phyloP scores from a whole-genome alignment of 176 grass and related monocot genomes.

The Melocanna baccifera region DNA sequence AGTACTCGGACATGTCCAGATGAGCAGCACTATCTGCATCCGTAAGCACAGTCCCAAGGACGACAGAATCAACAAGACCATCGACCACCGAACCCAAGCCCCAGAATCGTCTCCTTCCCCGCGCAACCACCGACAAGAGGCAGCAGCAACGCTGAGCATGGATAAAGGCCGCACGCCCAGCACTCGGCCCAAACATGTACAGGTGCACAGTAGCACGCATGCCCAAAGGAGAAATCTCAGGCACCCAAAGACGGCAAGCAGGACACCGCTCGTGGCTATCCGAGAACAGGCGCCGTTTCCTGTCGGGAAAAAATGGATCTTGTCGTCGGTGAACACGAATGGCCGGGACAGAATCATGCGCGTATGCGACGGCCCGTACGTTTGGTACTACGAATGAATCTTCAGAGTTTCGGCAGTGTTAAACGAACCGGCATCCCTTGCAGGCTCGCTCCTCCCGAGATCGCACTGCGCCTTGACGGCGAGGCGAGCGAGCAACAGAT shows the following conservation, averaged over 20 bases:
- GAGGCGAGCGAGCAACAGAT: neutral
- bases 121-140: conserved; percentile 4
- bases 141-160: neutral
- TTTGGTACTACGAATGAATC: neutral
- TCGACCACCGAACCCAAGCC: neutral
- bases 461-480: neutral
- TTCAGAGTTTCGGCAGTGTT: neutral
- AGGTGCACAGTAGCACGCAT: neutral
- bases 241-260: neutral
- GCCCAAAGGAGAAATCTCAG: neutral
- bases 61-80: neutral
- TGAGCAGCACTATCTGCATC: neutral
- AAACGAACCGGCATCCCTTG: neutral
- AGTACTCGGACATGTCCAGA: neutral
- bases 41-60: neutral
- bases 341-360: neutral
- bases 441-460: neutral
- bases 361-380: neutral
- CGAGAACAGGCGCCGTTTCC: neutral
- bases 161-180: neutral
- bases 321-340: neutral
- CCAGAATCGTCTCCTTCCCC: neutral
- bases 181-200: neutral
- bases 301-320: neutral
- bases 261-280: neutral